phyloP scores from a whole-genome alignment of 345 rosid genomes.

The Eucalyptus camaldulensis region DNA sequence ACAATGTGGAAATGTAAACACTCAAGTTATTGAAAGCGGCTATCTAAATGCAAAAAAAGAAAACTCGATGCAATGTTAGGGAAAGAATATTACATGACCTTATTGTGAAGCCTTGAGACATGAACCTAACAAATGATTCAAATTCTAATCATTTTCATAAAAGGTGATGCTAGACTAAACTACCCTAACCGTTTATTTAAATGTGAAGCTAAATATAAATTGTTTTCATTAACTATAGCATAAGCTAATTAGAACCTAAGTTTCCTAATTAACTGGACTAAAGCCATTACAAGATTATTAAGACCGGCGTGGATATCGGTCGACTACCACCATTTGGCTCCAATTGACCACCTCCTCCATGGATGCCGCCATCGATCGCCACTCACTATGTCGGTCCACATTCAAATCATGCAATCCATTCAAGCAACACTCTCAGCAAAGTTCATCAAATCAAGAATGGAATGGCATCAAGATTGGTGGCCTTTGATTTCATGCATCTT shows the following conservation, averaged over 20 bases:
- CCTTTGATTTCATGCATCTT: background rate
- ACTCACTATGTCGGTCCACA: background rate
- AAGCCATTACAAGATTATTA: background rate
- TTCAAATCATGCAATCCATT: background rate
- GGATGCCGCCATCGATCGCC: background rate
- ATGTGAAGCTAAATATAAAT: background rate
- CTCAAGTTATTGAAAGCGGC: background rate
- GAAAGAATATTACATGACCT: background rate
- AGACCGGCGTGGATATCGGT: background rate
- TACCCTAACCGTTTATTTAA: background rate
- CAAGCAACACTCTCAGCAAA: background rate
- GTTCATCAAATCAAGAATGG: background rate
- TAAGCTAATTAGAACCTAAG: background rate
- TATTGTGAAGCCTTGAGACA: background rate
- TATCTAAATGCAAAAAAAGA: background rate
- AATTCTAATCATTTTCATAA: background rate
- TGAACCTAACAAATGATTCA: background rate
- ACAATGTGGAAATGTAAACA: background rate
- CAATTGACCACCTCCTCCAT: background rate
- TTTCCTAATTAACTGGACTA: background rate
- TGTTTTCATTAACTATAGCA: background rate
- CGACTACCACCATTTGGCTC: background rate
- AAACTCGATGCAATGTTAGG: background rate
- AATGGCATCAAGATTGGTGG: background rate
- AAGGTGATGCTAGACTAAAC: background rate